phyloP scores from a whole-genome alignment of 1,284 basidiomycete genomes.

The Trametes hirsuta region DNA sequence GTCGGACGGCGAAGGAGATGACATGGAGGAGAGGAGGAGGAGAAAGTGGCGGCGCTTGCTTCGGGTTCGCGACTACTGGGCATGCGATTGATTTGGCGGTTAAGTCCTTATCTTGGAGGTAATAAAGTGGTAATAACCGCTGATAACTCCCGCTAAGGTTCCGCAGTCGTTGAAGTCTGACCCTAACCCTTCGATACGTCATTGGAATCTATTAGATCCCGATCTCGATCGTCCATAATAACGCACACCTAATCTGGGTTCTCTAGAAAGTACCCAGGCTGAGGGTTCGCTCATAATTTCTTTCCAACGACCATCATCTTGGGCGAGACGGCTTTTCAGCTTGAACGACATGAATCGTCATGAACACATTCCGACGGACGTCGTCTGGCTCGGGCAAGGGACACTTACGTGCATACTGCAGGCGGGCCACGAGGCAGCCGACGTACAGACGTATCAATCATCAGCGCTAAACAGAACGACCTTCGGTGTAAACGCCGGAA shows the following conservation, averaged over 20 bases:
- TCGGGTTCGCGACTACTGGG: no score
- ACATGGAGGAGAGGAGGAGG: constrained; percentile 12
- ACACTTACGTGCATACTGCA: no score
- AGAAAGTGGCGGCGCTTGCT: constrained; percentile 7
- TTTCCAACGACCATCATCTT: neutral
- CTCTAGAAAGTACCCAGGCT: neutral
- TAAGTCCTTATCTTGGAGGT: neutral
- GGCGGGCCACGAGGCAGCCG: constrained; percentile 9
- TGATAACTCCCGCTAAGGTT: neutral
- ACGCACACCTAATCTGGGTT: neutral
- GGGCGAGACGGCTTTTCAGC: no score
- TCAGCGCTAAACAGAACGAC: constrained; percentile 14
- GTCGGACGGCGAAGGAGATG: constrained; percentile 24
- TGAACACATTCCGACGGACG: neutral
- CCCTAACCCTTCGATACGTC: neutral
- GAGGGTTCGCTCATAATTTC: neutral
- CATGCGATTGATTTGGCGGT: no score
- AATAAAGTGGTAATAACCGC: neutral
- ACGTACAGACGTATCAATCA: constrained; percentile 17
- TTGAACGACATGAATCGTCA: no score
- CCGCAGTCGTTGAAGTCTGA: neutral
- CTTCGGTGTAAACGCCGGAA: constrained; percentile 10
- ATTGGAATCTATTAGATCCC: neutral
- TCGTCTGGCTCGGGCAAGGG: no score
- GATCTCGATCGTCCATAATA: constrained; percentile 15